phyloP scores from a whole-genome alignment of 1,284 basidiomycete species.

The Pseudozyma pruni region DNA sequence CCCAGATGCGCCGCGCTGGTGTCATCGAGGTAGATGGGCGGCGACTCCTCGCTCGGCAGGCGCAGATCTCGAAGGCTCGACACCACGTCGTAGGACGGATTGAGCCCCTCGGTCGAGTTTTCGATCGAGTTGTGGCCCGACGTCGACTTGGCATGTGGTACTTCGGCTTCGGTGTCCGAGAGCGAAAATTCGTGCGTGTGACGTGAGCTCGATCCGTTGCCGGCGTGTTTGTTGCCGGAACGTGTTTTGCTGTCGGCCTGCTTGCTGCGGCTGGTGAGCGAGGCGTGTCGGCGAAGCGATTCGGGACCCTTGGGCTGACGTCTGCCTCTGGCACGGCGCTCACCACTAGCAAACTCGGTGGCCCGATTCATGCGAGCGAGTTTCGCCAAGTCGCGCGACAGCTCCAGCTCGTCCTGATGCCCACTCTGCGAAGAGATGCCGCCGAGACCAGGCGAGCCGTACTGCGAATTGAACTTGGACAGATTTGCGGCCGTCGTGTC shows the following conservation, averaged over 20 bases:
- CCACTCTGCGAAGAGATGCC: slow-evolving; percentile 11
- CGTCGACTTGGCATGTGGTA: slow-evolving; percentile 30
- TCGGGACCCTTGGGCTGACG: slow-evolving; percentile 12
- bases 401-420: slow-evolving; percentile 38
- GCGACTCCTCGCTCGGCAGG: slow-evolving; percentile 30
- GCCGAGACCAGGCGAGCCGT: slow-evolving; percentile 12
- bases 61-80: slow-evolving; percentile 30
- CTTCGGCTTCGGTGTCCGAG: slow-evolving; percentile 53
- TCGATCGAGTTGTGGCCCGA: slow-evolving; percentile 32
- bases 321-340: slow-evolving; percentile 9
- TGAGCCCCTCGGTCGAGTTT: slow-evolving; percentile 16
- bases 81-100: slow-evolving; percentile 15
- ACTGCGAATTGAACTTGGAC: slow-evolving; percentile 14
- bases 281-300: slow-evolving; percentile 29
- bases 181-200: slow-evolving; percentile 49
- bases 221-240: not conserved
- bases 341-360: slow-evolving; percentile 8
- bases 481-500: slow-evolving; percentile 22
- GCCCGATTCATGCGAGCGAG: slow-evolving; percentile 43
- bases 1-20: slow-evolving; percentile 30
- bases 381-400: slow-evolving; percentile 40
- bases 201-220: slow-evolving; percentile 3
- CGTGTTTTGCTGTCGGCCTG: not conserved
- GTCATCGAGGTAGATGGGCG: slow-evolving; percentile 25
- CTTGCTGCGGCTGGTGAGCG: slow-evolving; percentile 22